Conservation (phyloP, 2,329 filamentous ascomycete species). For the Ceratocystis alfenasii region DNA sequence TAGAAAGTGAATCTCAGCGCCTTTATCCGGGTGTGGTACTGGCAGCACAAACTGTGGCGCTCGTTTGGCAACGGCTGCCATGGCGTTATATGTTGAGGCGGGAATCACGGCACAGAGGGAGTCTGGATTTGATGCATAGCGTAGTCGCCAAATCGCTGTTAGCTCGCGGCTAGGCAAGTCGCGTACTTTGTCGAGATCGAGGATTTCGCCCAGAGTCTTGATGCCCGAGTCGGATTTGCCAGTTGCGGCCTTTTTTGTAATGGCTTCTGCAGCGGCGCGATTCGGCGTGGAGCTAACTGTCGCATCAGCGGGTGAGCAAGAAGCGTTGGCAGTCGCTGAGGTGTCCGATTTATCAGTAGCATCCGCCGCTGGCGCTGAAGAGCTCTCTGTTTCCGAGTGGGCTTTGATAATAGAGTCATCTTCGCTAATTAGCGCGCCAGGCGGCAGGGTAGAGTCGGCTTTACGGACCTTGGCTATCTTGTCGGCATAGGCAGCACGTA, state of each 20-base stretch:
- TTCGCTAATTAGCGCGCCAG: slow-evolving; percentile 17
- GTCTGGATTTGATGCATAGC: slow-evolving; percentile 59
- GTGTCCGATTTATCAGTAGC: slow-evolving; percentile 24
- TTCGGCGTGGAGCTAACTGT: slow-evolving; percentile 26
- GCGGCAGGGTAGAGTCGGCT: slow-evolving; percentile 42
- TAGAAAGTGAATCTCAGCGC: slow-evolving; percentile 88
- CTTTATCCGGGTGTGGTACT: slow-evolving; percentile 54
- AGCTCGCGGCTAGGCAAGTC: slow-evolving; percentile 69
- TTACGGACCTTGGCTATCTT: slow-evolving; percentile 64
- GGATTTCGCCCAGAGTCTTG: slow-evolving; percentile 40
- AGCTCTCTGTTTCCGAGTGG: slow-evolving; percentile 13
- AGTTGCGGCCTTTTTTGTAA: slow-evolving; percentile 14
- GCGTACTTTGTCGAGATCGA: slow-evolving; percentile 70
- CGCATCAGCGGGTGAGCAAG: slow-evolving; percentile 19
- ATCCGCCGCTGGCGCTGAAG: slow-evolving; percentile 25
- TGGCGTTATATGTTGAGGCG: slow-evolving; percentile 56
- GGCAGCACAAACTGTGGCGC: slow-evolving; percentile 88
- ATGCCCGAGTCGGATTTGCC: slow-evolving; percentile 26
- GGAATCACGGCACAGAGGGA: slow-evolving; percentile 80
- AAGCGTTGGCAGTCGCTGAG: slow-evolving; percentile 24
- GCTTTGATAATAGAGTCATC: background rate
- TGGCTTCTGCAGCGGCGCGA: slow-evolving; percentile 27
- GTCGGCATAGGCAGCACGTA: slow-evolving; percentile 74
- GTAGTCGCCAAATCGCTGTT: slow-evolving; percentile 77
- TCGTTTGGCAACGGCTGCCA: slow-evolving; percentile 57